phyloP scores from a whole-genome alignment of 495 filamentous ascomycete genomes.

The Penicillium canariense region DNA sequence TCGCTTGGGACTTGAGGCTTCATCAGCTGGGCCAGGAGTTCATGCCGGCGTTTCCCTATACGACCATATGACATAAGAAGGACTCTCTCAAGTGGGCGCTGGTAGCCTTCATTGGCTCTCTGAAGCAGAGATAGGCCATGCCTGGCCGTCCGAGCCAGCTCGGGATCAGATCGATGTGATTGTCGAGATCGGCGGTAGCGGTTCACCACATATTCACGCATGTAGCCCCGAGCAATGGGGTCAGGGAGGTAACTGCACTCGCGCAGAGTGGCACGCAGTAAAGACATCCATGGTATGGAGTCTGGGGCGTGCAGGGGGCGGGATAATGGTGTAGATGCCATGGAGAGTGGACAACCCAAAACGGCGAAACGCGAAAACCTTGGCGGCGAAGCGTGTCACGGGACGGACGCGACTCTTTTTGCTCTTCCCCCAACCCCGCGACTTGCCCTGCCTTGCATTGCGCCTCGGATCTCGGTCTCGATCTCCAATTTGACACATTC shows the following conservation, averaged over 20 bases:
- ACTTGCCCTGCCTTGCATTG: conserved; percentile 26
- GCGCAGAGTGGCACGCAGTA: conserved; percentile 77
- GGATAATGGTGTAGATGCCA: conserved; percentile 11
- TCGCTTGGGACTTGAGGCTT: conserved; percentile 33
- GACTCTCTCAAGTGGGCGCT: conserved; percentile 59
- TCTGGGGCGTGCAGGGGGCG: not conserved
- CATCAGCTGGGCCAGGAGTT: conserved; percentile 55
- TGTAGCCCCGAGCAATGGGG: conserved; percentile 58
- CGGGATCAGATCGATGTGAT: conserved; percentile 8
- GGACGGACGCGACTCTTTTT: conserved; percentile 37
- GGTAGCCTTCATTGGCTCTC: conserved; percentile 65
- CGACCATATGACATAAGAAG: conserved; percentile 72
- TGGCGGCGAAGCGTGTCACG: conserved; percentile 26
- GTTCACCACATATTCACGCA: conserved; percentile 53
- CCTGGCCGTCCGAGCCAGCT: conserved; percentile 25
- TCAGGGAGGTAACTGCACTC: conserved; percentile 85
- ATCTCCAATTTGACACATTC: conserved; percentile 19
- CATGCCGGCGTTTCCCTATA: conserved; percentile 61
- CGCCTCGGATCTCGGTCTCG: conserved; percentile 15
- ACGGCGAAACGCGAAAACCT: conserved; percentile 33
- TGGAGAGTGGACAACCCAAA: conserved; percentile 27
- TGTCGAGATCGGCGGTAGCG: conserved; percentile 50
- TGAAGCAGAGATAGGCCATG: conserved; percentile 38
- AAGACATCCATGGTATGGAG: conserved; percentile 50
- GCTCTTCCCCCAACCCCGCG: conserved; percentile 22